Base-by-base conservation (phyloP, 208 protist genomes). In the Acanthamoeba triangularis region DNA sequence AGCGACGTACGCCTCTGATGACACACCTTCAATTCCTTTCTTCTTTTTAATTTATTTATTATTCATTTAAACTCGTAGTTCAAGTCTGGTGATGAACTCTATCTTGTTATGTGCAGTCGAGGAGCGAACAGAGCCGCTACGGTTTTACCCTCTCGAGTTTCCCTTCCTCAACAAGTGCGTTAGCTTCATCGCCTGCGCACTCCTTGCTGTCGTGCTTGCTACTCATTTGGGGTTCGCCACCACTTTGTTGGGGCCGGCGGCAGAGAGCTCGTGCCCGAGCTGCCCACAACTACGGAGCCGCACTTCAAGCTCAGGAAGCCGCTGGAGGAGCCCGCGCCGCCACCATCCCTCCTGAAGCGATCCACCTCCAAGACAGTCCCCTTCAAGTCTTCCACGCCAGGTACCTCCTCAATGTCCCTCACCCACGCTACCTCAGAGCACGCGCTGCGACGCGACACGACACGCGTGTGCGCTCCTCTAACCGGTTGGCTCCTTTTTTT, bases 301-400 rank as follows among this genome's bases (percentile, higher is more conserved):
- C 78, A 87, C 54, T 87, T 87, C 54, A 52, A 56, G 41, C 78
- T 87, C 54, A 87, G 59, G 78, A 87, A 87, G 33, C 78, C 78
- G 28, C 54, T 87, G 41, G 78, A 87, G 33, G 78, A 87, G 78
- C 78, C 78, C 16, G 78, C 78, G 30, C 78, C 78, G 14, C 78
- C 76, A 59, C 76, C 78, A 1, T 33, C 78, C 44, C 7, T 59
- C 18, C 7, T 59, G 41, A 87, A 87, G 41, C 78, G 78, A 23
- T 63, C 47, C 47, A 54, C 54, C 54, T 59, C 78, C 41, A 87
- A 87, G 54, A 52, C 41, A 11, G 78, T 47, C 28, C 44, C 78
- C 28, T 72, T 72, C 63, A 87, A 56, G 54, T 37, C 30, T 25
- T 87, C n/a, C 41, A 35, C 78, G 28, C 74, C 74, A 44, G 56